Percentiles rank a stretch among this genome's conserved stretches.
Conservation (phyloP, 805 yeast genomes). For the Wickerhamiella dianesei region DNA sequence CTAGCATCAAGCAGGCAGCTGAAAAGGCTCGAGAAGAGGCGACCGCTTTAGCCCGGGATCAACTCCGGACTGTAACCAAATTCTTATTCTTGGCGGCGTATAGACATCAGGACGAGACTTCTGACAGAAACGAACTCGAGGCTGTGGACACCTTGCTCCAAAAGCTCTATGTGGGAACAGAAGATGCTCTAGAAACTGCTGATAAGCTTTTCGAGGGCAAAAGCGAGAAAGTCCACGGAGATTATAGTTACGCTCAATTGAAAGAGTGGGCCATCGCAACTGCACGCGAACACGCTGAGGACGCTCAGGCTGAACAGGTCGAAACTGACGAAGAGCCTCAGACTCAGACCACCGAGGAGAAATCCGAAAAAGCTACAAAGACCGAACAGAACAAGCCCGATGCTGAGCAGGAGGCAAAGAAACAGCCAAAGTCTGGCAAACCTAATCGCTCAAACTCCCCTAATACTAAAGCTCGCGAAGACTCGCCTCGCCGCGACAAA, state of each 20-base stretch:
- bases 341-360: no score
- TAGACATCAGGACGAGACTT: conserved; percentile 19
- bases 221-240: conserved; percentile 18
- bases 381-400: not conserved
- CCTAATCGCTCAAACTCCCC: not conserved
- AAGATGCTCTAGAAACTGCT: conserved; percentile 22
- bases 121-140: conserved; percentile 16
- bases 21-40: conserved; percentile 7
- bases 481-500: no score
- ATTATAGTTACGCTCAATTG: conserved; percentile 3
- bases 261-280: conserved; percentile 2
- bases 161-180: conserved; percentile 24
- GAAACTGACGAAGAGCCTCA: not conserved
- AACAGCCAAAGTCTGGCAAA: not conserved
- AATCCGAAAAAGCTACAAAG: no score
- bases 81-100: conserved; percentile 25
- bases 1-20: conserved; percentile 6
- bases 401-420: not conserved
- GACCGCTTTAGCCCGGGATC: conserved; percentile 14
- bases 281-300: not conserved
- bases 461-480: not conserved
- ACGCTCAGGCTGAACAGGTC: not conserved
- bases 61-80: conserved; percentile 17
- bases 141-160: conserved; percentile 24
- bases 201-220: conserved; percentile 21